Evolutionary conservation across 148 eudicot genomes (phyloP).

Genomic region (Fagopyrum tataricum): DNA sequence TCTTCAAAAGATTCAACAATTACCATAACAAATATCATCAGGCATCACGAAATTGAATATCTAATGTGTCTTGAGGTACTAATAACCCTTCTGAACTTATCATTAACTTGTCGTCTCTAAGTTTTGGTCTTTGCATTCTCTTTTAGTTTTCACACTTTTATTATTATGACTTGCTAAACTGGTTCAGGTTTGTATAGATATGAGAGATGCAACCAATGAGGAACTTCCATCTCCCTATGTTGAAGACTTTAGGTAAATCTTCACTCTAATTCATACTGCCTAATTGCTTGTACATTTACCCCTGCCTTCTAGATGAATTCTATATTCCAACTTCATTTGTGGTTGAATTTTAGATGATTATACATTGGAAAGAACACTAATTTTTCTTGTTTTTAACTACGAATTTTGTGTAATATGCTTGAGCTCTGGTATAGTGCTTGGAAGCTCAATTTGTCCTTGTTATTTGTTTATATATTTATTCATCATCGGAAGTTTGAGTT

Average conservation of each 20-base stretch:
- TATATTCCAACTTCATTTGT: no score
- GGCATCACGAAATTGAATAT: constrained; percentile 89
- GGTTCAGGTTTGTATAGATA: constrained; percentile 75
- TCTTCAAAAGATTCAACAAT: constrained; percentile 76
- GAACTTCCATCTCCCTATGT: constrained; percentile 84
- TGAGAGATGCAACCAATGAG: constrained; percentile 87
- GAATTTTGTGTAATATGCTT: no score
- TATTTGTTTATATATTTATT: no score
- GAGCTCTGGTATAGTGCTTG: no score
- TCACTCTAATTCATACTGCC: constrained; percentile 2
- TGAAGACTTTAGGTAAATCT: constrained; percentile 71
- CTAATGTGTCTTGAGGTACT: constrained; percentile 77
- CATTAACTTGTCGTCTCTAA: no score
- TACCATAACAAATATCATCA: constrained; percentile 62
- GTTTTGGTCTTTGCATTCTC: no score
- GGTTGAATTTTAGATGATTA: no score
- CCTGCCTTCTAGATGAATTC: no score
- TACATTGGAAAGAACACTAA: no score
- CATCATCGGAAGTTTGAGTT: no score
- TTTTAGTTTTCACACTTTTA: constrained; percentile 18
- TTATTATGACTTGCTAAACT: constrained; percentile 36
- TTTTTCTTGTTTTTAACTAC: no score
- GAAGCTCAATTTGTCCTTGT: no score
- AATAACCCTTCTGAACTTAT: background rate
- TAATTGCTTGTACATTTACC: background rate